These are phyloP conservation scores for Aegilops sharonensis DNA, from an alignment of 176 grass and related monocot species.

Conservation along the genomic window DNA sequence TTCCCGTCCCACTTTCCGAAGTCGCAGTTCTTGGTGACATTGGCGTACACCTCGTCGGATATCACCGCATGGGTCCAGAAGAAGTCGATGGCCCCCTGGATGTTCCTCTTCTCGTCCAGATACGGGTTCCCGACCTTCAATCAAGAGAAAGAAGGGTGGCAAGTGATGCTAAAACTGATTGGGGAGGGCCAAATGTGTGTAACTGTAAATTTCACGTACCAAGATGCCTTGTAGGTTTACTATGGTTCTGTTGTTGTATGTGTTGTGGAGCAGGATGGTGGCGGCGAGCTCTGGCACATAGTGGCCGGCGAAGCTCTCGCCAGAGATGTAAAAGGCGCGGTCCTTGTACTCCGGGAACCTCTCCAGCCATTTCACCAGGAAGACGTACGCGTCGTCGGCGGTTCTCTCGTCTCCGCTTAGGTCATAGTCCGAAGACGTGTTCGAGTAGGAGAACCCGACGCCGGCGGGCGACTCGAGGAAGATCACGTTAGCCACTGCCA, in stretches of 20 bases:
- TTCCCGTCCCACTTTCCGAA: not conserved
- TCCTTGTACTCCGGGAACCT: slow-evolving; percentile 48
- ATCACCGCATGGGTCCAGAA: slow-evolving; percentile 44
- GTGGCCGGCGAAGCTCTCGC: slow-evolving; percentile 60
- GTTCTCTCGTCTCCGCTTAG: slow-evolving; percentile 39
- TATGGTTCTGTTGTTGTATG: slow-evolving; percentile 17
- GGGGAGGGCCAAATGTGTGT: no score
- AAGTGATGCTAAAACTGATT: no score
- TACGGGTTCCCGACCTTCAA: slow-evolving; percentile 46
- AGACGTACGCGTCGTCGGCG: slow-evolving; percentile 24
- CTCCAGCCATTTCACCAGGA: slow-evolving; percentile 39
- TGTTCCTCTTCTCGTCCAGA: slow-evolving; percentile 18
- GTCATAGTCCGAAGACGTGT: slow-evolving; percentile 32
- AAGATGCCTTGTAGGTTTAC: slow-evolving; percentile 47
- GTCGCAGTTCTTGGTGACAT: slow-evolving; percentile 41
- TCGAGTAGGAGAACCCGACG: slow-evolving; percentile 60
- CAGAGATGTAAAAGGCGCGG: slow-evolving; percentile 53
- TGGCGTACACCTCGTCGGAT: slow-evolving; percentile 27
- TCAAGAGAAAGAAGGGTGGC: not conserved
- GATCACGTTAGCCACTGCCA: slow-evolving; percentile 49
- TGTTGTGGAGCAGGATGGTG: slow-evolving; percentile 39
- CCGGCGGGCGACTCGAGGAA: slow-evolving; percentile 65
- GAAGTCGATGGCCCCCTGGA: slow-evolving; percentile 3
- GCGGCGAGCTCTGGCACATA: slow-evolving; percentile 42
- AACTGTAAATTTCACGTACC: not conserved